Evolutionary conservation across 768 basidiomycete genomes (phyloP), one percentile per base, ranked within the genome.

Genomic region (Phylloporus arenicola): DNA sequence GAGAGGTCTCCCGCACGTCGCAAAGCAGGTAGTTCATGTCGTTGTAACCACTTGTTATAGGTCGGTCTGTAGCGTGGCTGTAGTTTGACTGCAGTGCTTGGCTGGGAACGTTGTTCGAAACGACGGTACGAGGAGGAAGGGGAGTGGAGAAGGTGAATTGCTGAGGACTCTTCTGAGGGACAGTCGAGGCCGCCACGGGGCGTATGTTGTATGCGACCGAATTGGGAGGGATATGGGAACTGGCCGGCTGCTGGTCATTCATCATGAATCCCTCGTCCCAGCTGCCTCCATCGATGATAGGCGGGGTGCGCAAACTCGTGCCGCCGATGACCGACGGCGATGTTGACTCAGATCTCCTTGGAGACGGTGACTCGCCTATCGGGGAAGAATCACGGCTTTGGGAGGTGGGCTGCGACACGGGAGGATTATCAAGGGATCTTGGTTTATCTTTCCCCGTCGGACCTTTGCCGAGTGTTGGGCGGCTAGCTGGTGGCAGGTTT

Each of bases 371-470:
- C 17, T 79, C 69, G 27, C 73, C 72, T 17, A 76, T 71, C n/a
- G 86, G 86, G 4, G 86, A 86, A 33, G 85, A 86, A 57, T 82
- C 81, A 17, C 75, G 74, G 49, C 83, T 75, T 30, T 82, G 70
- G n/a, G 75, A 79, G 4, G 72, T 66, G 27, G 74, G 69, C 45
- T 72, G 70, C 1, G 68, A 61, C 19, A 48, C 51, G 47, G 61
- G 50, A 20, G 54, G 47, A 29, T 56, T 59, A 45, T 81, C 78
- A n/a, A 70, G 70, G 7, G 65, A 45, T 58, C 76, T 88, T 44
- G 85, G 83, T 62, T 82, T 90, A 65, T 92, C 89, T 68, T 90
- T 89, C 30, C 89, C 89, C 0, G 89, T 92, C 24, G 89, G 90
- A 42, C 89, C 89, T 70, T 83, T 89, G 40, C 89, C 90, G 44